Evolutionary conservation across 139 green algal genomes (phyloP).

Genomic region (Auxenochlorella protothecoides): DNA sequence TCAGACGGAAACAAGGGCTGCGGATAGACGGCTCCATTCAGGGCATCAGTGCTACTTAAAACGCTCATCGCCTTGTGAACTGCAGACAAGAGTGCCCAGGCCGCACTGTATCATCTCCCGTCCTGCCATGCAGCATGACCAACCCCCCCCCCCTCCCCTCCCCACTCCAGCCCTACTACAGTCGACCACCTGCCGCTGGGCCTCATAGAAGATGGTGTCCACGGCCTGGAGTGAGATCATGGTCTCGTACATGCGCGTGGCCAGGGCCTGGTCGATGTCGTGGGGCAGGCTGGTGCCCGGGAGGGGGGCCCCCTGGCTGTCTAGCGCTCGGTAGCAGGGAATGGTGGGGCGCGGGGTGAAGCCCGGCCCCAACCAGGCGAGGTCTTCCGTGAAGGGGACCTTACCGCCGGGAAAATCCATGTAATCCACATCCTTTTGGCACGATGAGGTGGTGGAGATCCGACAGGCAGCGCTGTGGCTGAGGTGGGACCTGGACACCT

Average conservation of each 20-base stretch:
- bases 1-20: too few relatives aligned
- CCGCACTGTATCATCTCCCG: too few relatives aligned
- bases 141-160: too few relatives aligned
- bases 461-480: too few relatives aligned
- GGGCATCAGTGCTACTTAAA: too few relatives aligned
- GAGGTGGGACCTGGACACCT: too few relatives aligned
- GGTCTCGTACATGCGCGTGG: conserved; percentile 36
- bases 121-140: too few relatives aligned
- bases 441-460: too few relatives aligned
- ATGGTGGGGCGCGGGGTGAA: conserved; percentile 15
- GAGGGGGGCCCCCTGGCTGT: conserved; percentile 35
- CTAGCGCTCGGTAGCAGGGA: conserved; percentile 54
- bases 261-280: conserved; percentile 26
- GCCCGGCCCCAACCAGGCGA: conserved; percentile 32
- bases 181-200: conserved; percentile 73
- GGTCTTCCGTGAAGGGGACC: conserved; percentile 40
- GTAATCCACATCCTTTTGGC: not conserved
- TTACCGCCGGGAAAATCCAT: conserved; percentile 50
- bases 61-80: too few relatives aligned
- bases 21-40: too few relatives aligned
- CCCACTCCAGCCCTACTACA: too few relatives aligned
- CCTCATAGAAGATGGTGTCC: conserved; percentile 86
- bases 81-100: too few relatives aligned
- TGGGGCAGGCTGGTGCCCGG: conserved; percentile 30
- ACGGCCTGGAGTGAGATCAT: conserved; percentile 66